Evolutionary conservation across 129 eudicot genomes (phyloP).

Genomic region (Centrapalus pauciflorus): DNA sequence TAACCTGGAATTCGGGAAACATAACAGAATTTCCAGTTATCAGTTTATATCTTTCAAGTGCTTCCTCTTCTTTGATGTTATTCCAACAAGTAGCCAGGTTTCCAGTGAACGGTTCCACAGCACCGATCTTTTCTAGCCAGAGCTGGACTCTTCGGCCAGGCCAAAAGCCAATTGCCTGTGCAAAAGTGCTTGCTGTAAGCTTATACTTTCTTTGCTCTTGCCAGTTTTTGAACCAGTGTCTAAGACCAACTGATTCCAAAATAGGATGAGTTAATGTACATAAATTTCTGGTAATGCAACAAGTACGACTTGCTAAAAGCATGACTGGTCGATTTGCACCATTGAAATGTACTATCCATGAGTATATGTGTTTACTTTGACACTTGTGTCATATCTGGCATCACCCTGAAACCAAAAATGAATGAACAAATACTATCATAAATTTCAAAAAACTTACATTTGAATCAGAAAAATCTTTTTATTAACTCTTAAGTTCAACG

Average conservation of each 20-base stretch:
- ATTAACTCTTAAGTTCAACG: not conserved
- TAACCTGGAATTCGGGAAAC: constrained; percentile 63
- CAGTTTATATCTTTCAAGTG: constrained; percentile 73
- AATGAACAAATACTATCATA: not conserved
- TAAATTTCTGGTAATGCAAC: constrained; percentile 8
- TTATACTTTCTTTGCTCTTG: constrained; percentile 63
- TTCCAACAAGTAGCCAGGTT: constrained; percentile 80
- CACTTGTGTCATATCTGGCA: not conserved
- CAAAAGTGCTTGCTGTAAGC: constrained; percentile 86
- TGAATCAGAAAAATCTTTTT: not conserved
- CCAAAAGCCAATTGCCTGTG: constrained; percentile 73
- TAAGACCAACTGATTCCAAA: constrained; percentile 48
- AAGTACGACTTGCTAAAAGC: constrained; percentile 9
- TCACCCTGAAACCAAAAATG: constrained; percentile 11
- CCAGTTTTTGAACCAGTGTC: constrained; percentile 92
- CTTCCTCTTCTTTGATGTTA: constrained; percentile 81
- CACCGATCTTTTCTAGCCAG: constrained; percentile 88
- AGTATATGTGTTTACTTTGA: not conserved
- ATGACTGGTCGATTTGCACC: constrained; percentile 12
- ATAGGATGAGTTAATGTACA: constrained; percentile 31
- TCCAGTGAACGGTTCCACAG: constrained; percentile 60
- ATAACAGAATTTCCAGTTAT: constrained; percentile 63
- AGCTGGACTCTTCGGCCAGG: constrained; percentile 71
- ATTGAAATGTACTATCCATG: not conserved
- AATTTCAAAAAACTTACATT: not conserved